Evolutionary conservation across 1,139 yeast genomes (phyloP).

Genomic region (Yamadazyma conglobata): DNA sequence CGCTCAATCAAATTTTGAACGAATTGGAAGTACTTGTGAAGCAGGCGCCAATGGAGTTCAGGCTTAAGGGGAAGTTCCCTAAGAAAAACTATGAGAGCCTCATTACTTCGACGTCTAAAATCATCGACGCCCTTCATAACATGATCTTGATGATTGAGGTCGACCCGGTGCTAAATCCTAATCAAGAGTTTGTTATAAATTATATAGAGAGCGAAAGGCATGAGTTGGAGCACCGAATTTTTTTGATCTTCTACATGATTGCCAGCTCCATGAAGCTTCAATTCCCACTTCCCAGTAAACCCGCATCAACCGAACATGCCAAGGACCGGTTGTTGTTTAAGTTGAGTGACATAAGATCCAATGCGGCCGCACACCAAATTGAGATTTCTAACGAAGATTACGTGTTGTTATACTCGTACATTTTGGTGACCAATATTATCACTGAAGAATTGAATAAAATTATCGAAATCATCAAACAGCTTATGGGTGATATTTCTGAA

Average conservation of each 20-base stretch:
- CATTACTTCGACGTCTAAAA: conserved; percentile 55
- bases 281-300: conserved; percentile 71
- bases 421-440: conserved; percentile 66
- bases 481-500: conserved; percentile 63
- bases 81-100: conserved; percentile 46
- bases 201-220: conserved; percentile 56
- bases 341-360: conserved; percentile 48
- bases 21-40: conserved; percentile 59
- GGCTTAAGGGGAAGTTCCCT: conserved; percentile 76
- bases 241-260: conserved; percentile 71
- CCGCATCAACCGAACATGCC: conserved; percentile 77
- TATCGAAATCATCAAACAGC: conserved; percentile 48
- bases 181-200: conserved; percentile 55
- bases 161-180: conserved; percentile 50
- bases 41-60: conserved; percentile 74
- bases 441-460: conserved; percentile 62
- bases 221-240: conserved; percentile 69
- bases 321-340: conserved; percentile 66
- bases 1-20: conserved; percentile 53
- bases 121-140: conserved; percentile 73
- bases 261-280: conserved; percentile 76
- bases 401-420: conserved; percentile 70
- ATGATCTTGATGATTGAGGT: conserved; percentile 64
- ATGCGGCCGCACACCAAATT: conserved; percentile 15
- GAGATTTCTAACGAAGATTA: conserved; percentile 60